A percentile compares a stretch with the other conserved stretches of the same genome.
Conservation (phyloP, 2,329 filamentous ascomycete species). For the Stagonosporopsis tanaceti region DNA sequence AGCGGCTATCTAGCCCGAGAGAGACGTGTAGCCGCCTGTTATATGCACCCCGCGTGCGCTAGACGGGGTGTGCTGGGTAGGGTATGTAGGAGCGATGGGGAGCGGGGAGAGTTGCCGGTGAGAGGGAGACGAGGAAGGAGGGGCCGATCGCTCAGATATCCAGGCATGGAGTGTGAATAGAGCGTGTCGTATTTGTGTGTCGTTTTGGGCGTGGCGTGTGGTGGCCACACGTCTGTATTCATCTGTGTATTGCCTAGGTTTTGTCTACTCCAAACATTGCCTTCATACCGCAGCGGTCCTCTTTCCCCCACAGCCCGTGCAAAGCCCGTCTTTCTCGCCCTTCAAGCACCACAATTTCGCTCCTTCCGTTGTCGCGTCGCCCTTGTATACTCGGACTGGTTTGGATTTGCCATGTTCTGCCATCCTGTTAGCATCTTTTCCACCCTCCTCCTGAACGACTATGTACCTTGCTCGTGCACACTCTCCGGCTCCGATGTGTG, state of each 20-base stretch:
- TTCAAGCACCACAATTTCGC: conserved; percentile 16
- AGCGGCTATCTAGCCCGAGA: not conserved
- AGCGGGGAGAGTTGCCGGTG: not conserved
- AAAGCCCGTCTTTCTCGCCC: conserved; percentile 10
- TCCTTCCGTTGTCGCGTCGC: not conserved
- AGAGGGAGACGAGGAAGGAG: not conserved
- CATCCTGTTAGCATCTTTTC: not conserved
- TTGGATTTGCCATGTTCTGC: conserved; percentile 4
- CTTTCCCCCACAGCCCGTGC: conserved; percentile 14
- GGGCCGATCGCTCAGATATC: not conserved
- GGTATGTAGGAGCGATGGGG: not conserved
- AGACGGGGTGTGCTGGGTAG: not conserved
- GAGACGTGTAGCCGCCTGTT: conserved; percentile 1
- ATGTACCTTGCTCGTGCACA: conserved; percentile 14
- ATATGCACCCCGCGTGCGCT: conserved; percentile 2
- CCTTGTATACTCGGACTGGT: conserved; percentile 8
- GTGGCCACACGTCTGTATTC: too few species aligned
- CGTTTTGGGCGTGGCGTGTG: too few species aligned
- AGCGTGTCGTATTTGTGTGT: not conserved
- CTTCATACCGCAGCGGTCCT: not conserved
- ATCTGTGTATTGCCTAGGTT: not conserved
- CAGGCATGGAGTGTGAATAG: not conserved
- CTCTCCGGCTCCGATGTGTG: conserved; percentile 10
- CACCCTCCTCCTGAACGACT: not conserved
- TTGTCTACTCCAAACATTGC: not conserved